A percentile compares a stretch with the other conserved stretches of the same genome.
Conservation (phyloP, 768 basidiomycete species). For the Termitomyces sp. region DNA sequence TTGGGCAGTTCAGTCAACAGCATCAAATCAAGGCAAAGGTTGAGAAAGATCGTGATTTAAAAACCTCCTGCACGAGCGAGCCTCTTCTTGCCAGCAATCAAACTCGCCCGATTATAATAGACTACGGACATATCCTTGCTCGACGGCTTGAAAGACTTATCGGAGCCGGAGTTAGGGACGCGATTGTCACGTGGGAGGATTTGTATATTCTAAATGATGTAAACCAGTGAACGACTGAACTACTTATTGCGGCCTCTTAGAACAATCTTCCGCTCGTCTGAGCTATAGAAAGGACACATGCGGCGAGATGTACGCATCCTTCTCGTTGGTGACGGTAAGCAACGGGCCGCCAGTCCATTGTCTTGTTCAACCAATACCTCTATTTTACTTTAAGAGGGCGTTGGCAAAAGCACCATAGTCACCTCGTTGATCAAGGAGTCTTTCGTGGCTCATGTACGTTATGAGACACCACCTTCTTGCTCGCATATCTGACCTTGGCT, state of each 20-base stretch:
- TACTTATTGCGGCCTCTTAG: neutral
- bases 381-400: conserved; percentile 61
- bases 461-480: neutral
- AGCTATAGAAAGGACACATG: conserved; percentile 38
- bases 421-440: conserved; percentile 96
- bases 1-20: conserved; percentile 35
- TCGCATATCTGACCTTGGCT: conserved; percentile 3
- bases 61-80: neutral
- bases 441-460: conserved; percentile 77
- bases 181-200: conserved; percentile 14
- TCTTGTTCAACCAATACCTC: conserved; percentile 11
- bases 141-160: neutral
- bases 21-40: conserved; percentile 13
- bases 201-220: conserved; percentile 9
- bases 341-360: neutral
- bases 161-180: neutral
- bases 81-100: neutral
- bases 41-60: neutral
- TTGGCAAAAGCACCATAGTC: conserved; percentile 97
- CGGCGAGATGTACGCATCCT: conserved; percentile 92
- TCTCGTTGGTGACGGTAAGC: conserved; percentile 88
- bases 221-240: neutral
- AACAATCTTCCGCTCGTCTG: conserved; percentile 2
- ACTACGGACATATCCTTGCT: neutral
- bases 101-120: neutral